phyloP scores from a whole-genome alignment of 1,284 basidiomycete species.

The Fistulinella staudtii region DNA sequence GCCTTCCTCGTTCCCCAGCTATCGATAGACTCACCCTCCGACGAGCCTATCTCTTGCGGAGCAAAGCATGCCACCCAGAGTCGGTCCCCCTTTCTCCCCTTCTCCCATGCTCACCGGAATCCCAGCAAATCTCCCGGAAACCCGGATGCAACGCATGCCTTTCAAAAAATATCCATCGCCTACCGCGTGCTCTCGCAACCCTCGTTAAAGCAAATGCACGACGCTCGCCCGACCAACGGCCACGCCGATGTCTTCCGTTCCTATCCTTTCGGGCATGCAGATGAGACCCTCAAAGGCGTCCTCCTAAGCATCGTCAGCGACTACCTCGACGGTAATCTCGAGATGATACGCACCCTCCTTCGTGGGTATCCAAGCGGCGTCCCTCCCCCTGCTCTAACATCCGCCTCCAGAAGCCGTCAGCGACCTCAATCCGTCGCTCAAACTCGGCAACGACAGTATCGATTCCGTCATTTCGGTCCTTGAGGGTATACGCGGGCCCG shows the following conservation, averaged over 20 bases:
- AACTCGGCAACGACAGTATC: slow-evolving; percentile 69
- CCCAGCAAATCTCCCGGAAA: slow-evolving; percentile 77
- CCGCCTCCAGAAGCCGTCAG: slow-evolving; percentile 58
- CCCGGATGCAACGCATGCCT: slow-evolving; percentile 73
- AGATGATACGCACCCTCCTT: slow-evolving; percentile 71
- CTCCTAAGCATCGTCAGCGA: slow-evolving; percentile 74
- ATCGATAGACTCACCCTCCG: slow-evolving; percentile 65
- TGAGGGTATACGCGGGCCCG: slow-evolving; percentile 60
- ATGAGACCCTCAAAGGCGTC: slow-evolving; percentile 74
- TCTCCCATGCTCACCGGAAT: too few species aligned
- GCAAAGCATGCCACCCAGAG: slow-evolving; percentile 82
- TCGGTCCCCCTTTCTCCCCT: slow-evolving; percentile 28
- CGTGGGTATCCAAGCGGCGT: slow-evolving; percentile 46
- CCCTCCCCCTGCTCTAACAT: not conserved
- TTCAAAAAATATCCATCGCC: slow-evolving; percentile 81
- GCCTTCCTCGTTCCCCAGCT: slow-evolving; percentile 47
- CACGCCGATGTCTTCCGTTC: slow-evolving; percentile 53
- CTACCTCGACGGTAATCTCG: slow-evolving; percentile 79
- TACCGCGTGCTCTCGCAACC: slow-evolving; percentile 79
- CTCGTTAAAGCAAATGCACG: slow-evolving; percentile 64
- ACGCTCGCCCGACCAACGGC: slow-evolving; percentile 47
- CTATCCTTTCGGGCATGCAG: slow-evolving; percentile 51
- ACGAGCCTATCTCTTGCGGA: slow-evolving; percentile 72
- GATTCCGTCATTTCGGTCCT: slow-evolving; percentile 60
- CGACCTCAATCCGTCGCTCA: slow-evolving; percentile 67